Conservation (phyloP, 305 asterid genomes). For the Stenogyne calaminthoides region DNA sequence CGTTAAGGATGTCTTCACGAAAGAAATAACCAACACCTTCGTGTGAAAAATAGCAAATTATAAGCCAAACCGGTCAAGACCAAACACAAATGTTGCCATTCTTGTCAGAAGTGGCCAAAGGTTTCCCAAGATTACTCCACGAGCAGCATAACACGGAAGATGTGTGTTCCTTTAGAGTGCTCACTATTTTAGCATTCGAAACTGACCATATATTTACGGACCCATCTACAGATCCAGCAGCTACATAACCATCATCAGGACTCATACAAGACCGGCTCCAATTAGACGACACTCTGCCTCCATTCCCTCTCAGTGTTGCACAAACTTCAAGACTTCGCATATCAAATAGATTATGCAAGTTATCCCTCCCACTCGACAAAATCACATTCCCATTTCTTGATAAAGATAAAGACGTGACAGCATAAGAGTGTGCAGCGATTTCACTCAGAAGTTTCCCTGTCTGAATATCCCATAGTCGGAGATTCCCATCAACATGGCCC, state of each 20-base stretch:
- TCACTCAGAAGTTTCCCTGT: constrained; percentile 82
- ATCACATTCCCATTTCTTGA: constrained; percentile 73
- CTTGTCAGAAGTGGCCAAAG: constrained; percentile 80
- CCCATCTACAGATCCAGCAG: constrained; percentile 91
- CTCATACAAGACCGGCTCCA: constrained; percentile 97
- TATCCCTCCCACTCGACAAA: constrained; percentile 94
- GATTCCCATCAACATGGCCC: constrained; percentile 86
- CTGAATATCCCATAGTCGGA: constrained; percentile 87
- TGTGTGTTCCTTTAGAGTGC: constrained; percentile 79
- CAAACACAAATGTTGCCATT: constrained; percentile 75
- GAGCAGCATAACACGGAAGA: constrained; percentile 75
- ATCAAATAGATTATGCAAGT: constrained; percentile 81
- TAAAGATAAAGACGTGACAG: constrained; percentile 73
- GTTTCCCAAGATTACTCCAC: constrained; percentile 84
- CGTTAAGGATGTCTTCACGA: not conserved
- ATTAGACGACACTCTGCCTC: constrained; percentile 72
- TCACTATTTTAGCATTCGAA: constrained; percentile 56
- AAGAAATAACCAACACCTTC: not conserved
- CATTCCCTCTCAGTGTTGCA: constrained; percentile 65
- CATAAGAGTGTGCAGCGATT: constrained; percentile 87
- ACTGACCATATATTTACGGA: constrained; percentile 88
- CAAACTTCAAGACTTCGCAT: constrained; percentile 86
- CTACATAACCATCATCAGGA: constrained; percentile 79
- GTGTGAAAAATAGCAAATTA: not conserved
- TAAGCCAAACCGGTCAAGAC: constrained; percentile 39